Evolutionary conservation across 805 yeast genomes (phyloP).

Genomic region (Ogataea neopini): DNA sequence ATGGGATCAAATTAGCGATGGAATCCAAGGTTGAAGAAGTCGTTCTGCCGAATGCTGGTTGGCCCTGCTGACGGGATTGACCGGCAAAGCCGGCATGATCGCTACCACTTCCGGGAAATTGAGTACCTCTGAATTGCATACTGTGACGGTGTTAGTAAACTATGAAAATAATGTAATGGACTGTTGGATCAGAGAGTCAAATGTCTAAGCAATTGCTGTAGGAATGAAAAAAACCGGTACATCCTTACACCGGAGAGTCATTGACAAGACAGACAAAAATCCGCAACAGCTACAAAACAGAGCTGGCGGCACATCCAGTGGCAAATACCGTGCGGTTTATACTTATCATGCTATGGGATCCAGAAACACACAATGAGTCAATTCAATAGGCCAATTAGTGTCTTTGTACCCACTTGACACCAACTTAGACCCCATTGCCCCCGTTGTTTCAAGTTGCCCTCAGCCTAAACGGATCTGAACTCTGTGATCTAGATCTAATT

Average conservation of each 20-base stretch:
- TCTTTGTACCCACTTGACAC: too few relatives aligned
- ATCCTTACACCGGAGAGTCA: neutral
- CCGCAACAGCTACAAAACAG: neutral
- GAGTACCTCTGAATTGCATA: conserved; percentile 38
- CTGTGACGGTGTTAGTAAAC: neutral
- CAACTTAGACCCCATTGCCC: neutral
- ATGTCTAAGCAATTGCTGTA: too few relatives aligned
- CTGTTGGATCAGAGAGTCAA: too few relatives aligned
- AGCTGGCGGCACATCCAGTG: too few relatives aligned
- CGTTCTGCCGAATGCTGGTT: conserved; percentile 10
- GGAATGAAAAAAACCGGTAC: neutral
- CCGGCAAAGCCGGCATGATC: conserved; percentile 12
- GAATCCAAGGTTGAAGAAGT: conserved; percentile 25
- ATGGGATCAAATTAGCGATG: conserved; percentile 33
- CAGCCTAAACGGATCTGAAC: neutral
- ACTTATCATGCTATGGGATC: too few relatives aligned
- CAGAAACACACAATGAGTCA: too few relatives aligned
- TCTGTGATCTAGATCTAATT: neutral
- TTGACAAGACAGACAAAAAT: neutral
- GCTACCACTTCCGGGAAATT: conserved; percentile 26
- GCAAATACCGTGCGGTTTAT: too few relatives aligned
- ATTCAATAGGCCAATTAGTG: too few relatives aligned
- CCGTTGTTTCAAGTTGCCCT: neutral
- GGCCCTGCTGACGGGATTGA: conserved; percentile 11
- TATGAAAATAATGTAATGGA: neutral